Base-by-base conservation (phyloP, 768 basidiomycete species). In the Mycena leptocephala region DNA sequence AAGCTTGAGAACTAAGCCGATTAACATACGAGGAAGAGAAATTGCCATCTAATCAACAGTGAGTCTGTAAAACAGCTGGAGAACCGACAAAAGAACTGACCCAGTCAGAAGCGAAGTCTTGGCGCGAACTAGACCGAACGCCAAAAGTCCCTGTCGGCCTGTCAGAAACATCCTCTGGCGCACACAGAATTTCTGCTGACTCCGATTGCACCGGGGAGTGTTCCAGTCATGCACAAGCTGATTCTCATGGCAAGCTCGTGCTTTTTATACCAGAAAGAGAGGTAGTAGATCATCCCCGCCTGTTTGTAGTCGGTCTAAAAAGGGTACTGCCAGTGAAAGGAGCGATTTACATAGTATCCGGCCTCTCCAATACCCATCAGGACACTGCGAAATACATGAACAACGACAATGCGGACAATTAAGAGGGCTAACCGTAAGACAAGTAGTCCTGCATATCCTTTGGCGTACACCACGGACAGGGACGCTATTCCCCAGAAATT, bases 301-400 rank as follows among this genome's bases (percentile, higher is more conserved):
- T 73, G 18, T 41, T 33, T 30, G 1, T 5, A 22, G 13, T 65
- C 64, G 43, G 63, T 39, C 1, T 22, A 20, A 20, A 26, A 14
- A 56, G 22, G 30, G 30, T 6, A 18, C n/a, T n/a, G n/a, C 16
- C 5, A 9, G 18, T 10, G 26, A 67, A 20, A 20, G 6, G 56
- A 6, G 35, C 30, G 0, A 56, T 22, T 1, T 33, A 51, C 90
- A 72, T 92, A 92, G 73, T 89, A 92, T 1, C 91, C 91, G 0
- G 90, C 90, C 78, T 92, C 91, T 14, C 91, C 91, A n/a, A 92
- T 91, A 10, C 91, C 91, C 78, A 92, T 83, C 5, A 92, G 80
- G 3, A 92, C 88, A n/a, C 91, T 90, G 75, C 7, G n/a, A 37
- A 6, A 59, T n/a, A 26, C 10, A 51, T 39, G 35, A 39, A 37